Base-by-base conservation (phyloP, 768 basidiomycete species). In the Suillus subaureus region DNA sequence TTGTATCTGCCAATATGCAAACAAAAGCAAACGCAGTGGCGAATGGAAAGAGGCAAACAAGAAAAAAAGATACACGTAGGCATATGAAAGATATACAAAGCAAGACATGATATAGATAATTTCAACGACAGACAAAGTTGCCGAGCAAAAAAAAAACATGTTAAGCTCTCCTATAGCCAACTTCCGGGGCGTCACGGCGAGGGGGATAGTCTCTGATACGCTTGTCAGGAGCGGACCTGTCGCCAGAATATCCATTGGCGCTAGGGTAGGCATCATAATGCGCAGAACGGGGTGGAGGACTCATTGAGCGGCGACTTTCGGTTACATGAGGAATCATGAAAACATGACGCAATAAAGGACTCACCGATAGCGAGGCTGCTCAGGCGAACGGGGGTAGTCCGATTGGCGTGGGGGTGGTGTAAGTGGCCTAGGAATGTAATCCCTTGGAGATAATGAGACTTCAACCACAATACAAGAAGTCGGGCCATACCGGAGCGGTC, bases 231-330 rank as follows among this genome's bases (percentile, higher is more conserved):
- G 79, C 79, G 75, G 84, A 87, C 71, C 85, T 84, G 70, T 86
- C 86, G 71, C 78, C 73, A 66, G 82, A 69, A 61, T 74, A 83
- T 69, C 78, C 72, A 70, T 77, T 74, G 62, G 75, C 65, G 64
- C 75, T 74, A 57, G 83, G 72, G 70, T 88, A 87, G 47, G 79
- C 74, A 60, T 89, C 87, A 75, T 89, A 89, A 61, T 79, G 75
- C 28, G 75, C 71, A 58, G 85, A 79, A 51, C 86, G 81, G 64
- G 84, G 78, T 67, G 84, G 83, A 66, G 85, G 86, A 70, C 91
- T 93, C 70, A 87, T 83, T 40, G 92, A 93, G 61, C 91, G 89
- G 70, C 91, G 89, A 64, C 90, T 90, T 66, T 35, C 28, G 61
- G 23, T 61, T 51, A 47, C 23, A 31, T 54, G 31, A 66, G 62